Evolutionary conservation across 1,139 yeast species (phyloP), one percentile per base, ranked within the genome.

Genomic region (Blastobotrys indianensis): DNA sequence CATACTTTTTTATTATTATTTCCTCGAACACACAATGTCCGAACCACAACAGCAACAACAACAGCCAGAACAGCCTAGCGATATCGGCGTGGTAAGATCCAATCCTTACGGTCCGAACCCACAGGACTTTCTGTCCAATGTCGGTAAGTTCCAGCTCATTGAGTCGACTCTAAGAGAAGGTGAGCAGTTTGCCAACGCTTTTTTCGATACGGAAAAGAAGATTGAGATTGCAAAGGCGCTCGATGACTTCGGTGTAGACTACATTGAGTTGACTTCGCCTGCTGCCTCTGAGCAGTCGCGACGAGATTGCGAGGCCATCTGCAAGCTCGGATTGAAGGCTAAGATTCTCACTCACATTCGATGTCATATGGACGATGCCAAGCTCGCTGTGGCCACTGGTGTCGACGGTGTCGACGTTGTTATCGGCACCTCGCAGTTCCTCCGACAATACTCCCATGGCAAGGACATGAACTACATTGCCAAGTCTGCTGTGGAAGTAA

Each of bases 381-480:
- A 84, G 64, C 85, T 92, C 49, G 98, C 98, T 2, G 98, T 92
- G 31, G 90, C 87, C 64, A 92, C 97, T 39, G 97, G 98, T 66
- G 97, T 92, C 51, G 97, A 92, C 65, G 98, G 98, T 70, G 97
- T 92, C 50, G 97, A 92, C 71, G 97, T 92, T 44, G 97, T 92
- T 46, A 92, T 92, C 69, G 98, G 97, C 56, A 92, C 98, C 28
- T 90, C 97, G 15, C 95, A 86, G 68, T 92, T 88, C 68, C 75
- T 92, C 63, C 83, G 97, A 72, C 85, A 90, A 69, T 90, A 80
- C 68, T 85, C 96, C 16, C 97, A 92, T 67, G 98, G 98, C 66
- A 92, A 92, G 76, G 98, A 92, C 72, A 92, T 92, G 97, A 85
- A 86, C 69, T 92, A 92, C 74, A 92, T 92, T 68, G 95, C 97